Percentiles rank a stretch among this genome's conserved stretches.
Evolutionary conservation across 2,329 filamentous ascomycete species (phyloP).

Genomic region (Alternaria dauci): DNA sequence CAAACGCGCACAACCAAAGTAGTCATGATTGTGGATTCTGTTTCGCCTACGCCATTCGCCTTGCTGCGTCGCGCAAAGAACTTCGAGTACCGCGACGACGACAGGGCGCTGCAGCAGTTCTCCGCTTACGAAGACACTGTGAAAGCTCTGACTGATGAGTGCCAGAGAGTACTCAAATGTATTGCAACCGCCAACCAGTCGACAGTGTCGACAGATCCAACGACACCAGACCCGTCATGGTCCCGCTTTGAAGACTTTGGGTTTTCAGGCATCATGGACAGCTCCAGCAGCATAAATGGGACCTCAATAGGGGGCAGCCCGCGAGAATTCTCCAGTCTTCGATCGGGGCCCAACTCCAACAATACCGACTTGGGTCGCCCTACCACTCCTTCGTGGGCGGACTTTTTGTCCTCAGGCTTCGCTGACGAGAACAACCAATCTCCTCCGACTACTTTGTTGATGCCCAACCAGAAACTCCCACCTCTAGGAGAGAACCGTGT

Average conservation of each 20-base stretch:
- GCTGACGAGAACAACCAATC: constrained; percentile 75
- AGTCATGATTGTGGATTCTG: constrained; percentile 94
- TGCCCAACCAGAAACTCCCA: constrained; percentile 94
- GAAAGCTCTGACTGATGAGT: constrained; percentile 89
- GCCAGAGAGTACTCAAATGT: constrained; percentile 84
- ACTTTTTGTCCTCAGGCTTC: constrained; percentile 95
- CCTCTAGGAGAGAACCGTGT: constrained; percentile 78
- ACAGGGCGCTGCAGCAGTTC: constrained; percentile 83
- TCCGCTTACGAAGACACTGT: constrained; percentile 90
- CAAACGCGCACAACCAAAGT: constrained; percentile 86
- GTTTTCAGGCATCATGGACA: constrained; percentile 79
- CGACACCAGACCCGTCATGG: constrained; percentile 80
- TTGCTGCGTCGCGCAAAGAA: constrained; percentile 89
- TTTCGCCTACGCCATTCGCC: constrained; percentile 93
- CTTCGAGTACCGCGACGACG: constrained; percentile 93
- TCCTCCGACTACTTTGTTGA: constrained; percentile 71
- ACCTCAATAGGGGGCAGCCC: constrained; percentile 28
- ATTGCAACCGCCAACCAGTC: constrained; percentile 90
- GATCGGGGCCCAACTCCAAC: constrained; percentile 72
- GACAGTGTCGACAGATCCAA: constrained; percentile 67
- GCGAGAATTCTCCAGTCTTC: constrained; percentile 80
- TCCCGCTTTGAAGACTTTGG: constrained; percentile 96
- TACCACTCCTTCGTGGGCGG: constrained; percentile 97
- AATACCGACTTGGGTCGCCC: constrained; percentile 76
- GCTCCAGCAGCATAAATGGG: constrained; percentile 57